A percentile compares a stretch with the other conserved stretches of the same genome.
Conservation (phyloP, 345 rosid species). For the Gossypium arboreum region DNA sequence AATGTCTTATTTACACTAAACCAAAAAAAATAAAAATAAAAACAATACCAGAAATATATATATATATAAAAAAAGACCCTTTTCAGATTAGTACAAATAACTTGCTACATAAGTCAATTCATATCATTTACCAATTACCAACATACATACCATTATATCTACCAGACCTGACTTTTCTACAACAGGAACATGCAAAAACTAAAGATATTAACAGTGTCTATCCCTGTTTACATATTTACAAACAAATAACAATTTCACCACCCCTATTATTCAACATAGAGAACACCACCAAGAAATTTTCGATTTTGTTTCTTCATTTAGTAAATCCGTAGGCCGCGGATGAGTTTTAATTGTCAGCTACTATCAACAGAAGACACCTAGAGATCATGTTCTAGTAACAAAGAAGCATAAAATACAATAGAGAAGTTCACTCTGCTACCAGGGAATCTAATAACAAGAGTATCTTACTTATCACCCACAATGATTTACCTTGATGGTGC, state of each 20-base stretch:
- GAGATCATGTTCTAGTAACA: constrained; percentile 6
- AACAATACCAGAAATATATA: too few species aligned
- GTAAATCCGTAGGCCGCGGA: constrained; percentile 8
- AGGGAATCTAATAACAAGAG: neutral
- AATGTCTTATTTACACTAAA: too few species aligned
- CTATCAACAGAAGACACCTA: constrained; percentile 26
- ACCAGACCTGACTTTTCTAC: too few species aligned
- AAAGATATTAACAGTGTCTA: too few species aligned
- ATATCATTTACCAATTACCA: neutral
- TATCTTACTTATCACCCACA: neutral
- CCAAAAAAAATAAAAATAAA: too few species aligned
- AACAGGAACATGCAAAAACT: neutral
- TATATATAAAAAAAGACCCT: too few species aligned
- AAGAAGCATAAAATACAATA: constrained; percentile 7
- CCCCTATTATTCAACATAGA: constrained; percentile 13
- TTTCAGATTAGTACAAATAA: too few species aligned
- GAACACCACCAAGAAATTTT: neutral
- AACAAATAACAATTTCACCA: neutral
- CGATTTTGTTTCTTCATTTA: constrained; percentile 17
- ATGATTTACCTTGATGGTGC: neutral
- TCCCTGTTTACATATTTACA: too few species aligned
- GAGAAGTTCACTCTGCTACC: constrained; percentile 12
- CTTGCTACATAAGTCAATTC: too few species aligned
- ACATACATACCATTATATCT: neutral
- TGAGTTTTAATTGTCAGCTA: constrained; percentile 19